Percentiles rank a stretch among this genome's conserved stretches.
These are phyloP conservation scores for Trypanosoma rangeli DNA, from an alignment of 208 protist genomes.

Conservation along the genomic window DNA sequence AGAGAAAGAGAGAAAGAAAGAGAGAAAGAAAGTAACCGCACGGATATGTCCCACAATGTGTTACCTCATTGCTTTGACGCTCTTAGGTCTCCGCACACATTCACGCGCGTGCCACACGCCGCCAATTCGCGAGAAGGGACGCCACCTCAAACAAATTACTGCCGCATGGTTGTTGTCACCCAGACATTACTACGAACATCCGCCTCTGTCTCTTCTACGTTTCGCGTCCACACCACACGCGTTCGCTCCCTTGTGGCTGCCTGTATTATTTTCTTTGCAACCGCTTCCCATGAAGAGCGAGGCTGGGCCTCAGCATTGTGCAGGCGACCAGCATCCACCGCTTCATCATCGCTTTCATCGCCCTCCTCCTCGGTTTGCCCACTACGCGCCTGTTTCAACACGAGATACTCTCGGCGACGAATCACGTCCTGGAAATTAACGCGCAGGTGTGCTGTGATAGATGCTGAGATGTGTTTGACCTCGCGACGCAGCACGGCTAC, in stretches of 20 bases:
- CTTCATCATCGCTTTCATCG: slow-evolving; percentile 34
- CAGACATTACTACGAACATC: slow-evolving; percentile 58
- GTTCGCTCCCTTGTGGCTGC: slow-evolving; percentile 51
- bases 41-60: no score
- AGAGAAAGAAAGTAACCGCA: no score
- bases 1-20: no score
- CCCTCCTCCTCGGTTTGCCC: slow-evolving; percentile 23
- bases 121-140: not conserved
- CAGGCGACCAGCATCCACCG: slow-evolving; percentile 24
- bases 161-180: slow-evolving; percentile 68
- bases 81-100: no score
- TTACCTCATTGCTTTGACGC: no score
- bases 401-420: slow-evolving; percentile 66
- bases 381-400: slow-evolving; percentile 66
- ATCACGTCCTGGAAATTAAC: slow-evolving; percentile 78
- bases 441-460: slow-evolving; percentile 69
- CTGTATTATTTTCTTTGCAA: slow-evolving; percentile 46
- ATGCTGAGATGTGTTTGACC: slow-evolving; percentile 53
- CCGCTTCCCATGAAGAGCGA: slow-evolving; percentile 39
- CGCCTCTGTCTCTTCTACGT: slow-evolving; percentile 54
- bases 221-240: slow-evolving; percentile 65
- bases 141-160: slow-evolving; percentile 19
- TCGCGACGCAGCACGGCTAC: slow-evolving; percentile 40
- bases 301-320: not conserved
- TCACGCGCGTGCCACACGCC: not conserved